Evolutionary conservation across 768 basidiomycete species (phyloP), one percentile per base, ranked within the genome.

Genomic region (Holtermanniella nyarrowii): DNA sequence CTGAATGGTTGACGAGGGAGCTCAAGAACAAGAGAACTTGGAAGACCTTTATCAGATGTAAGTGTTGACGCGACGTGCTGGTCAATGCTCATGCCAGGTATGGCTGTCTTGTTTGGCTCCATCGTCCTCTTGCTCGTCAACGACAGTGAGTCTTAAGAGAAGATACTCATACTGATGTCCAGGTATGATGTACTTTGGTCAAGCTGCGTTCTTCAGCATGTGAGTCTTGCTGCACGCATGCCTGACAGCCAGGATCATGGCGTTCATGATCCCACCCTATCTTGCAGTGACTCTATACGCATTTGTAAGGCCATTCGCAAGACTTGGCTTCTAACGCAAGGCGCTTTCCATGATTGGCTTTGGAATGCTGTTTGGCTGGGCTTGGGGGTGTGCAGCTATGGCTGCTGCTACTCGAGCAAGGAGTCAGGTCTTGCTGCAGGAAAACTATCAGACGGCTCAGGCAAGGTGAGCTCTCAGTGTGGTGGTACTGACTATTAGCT

Each of bases 351-450:
- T 76, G 0, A 56, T 81, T 37, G 54, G 78, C 22, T 14, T 80
- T 5, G 80, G 80, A 0, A 57, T 77, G 42, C 68, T 73, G 2
- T 40, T 78, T 1, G 79, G 79, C 12, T 82, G 80, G 80, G 80
- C 75, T 0, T 72, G 79, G 56, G 78, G 79, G 1, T 70, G 73
- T 10, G 79, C 77, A 0, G 78, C 75, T 0, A 81, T 82, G 79
- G 74, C 74, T 3, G 76, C 77, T 0, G 76, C 75, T 0, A 60
- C 77, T 0, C 64, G 73, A 3, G 75, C 74, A 0, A 45, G 73
- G n/a, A 55, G 52, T 48, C 58, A 60, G 20, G 55, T 58, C 1
- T 25, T 72, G 21, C 45, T 66, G n/a, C 53, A 52, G 0, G 41
- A 31, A 5, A 50, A 60, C 10, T 49, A 65, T 1, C 54, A 65